These are phyloP conservation scores for Acer yangbiense DNA, from an alignment of 345 rosid species.

Conservation along the genomic window DNA sequence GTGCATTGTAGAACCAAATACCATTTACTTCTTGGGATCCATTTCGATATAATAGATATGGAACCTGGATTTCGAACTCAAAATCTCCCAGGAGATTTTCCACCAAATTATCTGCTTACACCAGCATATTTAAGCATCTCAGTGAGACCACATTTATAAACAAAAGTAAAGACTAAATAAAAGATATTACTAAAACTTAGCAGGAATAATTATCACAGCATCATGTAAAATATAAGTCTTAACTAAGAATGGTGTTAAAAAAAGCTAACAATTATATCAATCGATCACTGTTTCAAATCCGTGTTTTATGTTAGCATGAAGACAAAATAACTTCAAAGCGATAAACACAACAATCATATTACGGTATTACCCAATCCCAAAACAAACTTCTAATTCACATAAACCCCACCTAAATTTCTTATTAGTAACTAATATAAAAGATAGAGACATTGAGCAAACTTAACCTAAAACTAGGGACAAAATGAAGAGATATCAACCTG, in stretches of 20 bases:
- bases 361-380: no score
- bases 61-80: constrained; percentile 94
- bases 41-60: constrained; percentile 90
- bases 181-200: neutral
- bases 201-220: neutral
- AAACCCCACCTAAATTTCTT: neutral
- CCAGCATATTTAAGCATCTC: constrained; percentile 23
- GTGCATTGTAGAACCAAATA: constrained; percentile 95
- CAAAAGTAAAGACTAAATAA: neutral
- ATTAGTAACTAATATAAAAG: neutral
- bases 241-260: neutral
- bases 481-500: constrained; percentile 47
- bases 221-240: neutral
- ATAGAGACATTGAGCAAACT: neutral
- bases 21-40: constrained; percentile 97
- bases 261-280: neutral
- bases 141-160: neutral
- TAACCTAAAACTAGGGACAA: neutral
- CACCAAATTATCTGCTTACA: constrained; percentile 78
- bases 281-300: neutral
- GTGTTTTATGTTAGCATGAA: neutral
- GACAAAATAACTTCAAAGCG: neutral
- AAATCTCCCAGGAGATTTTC: constrained; percentile 91
- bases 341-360: neutral
- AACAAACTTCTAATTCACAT: neutral